These are phyloP conservation scores for Salix arbutifolia DNA, from an alignment of 345 rosid species.

Conservation along the genomic window DNA sequence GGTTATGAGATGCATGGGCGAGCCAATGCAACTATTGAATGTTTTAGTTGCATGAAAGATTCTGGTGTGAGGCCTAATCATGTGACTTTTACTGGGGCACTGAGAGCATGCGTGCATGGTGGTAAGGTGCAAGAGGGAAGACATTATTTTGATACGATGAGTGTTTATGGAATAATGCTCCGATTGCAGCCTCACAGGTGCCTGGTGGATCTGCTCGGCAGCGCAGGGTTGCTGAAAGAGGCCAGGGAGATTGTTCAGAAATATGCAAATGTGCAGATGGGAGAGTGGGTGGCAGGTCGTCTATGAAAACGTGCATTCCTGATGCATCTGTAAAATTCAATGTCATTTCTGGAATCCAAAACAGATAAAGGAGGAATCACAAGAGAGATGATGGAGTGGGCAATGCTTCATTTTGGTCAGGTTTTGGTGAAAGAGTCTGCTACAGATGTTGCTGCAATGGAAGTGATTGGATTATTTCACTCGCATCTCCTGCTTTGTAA, in stretches of 20 bases:
- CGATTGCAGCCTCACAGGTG: constrained; percentile 67
- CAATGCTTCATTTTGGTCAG: neutral
- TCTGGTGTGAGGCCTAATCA: constrained; percentile 54
- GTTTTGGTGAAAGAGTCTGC: neutral
- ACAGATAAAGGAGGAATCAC: neutral
- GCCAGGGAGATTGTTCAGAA: constrained; percentile 68
- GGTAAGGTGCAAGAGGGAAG: constrained; percentile 71
- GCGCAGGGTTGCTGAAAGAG: constrained; percentile 62
- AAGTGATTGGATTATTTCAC: too few relatives aligned
- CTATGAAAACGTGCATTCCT: neutral
- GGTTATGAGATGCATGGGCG: constrained; percentile 63
- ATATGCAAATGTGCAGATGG: constrained; percentile 65
- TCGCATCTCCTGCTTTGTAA: too few relatives aligned
- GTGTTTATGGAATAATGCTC: constrained; percentile 44
- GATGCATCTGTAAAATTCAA: neutral
- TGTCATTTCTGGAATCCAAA: neutral
- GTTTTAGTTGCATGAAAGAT: constrained; percentile 54
- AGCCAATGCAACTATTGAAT: constrained; percentile 50
- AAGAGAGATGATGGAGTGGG: neutral
- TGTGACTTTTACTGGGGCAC: constrained; percentile 70
- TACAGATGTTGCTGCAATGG: too few relatives aligned
- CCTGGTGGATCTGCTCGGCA: constrained; percentile 70
- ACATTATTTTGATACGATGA: constrained; percentile 55
- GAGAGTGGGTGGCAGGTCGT: constrained; percentile 60
- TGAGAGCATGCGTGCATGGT: constrained; percentile 83